Conservation (phyloP, 2,329 filamentous ascomycete species). For the Huntiella omanensis region DNA sequence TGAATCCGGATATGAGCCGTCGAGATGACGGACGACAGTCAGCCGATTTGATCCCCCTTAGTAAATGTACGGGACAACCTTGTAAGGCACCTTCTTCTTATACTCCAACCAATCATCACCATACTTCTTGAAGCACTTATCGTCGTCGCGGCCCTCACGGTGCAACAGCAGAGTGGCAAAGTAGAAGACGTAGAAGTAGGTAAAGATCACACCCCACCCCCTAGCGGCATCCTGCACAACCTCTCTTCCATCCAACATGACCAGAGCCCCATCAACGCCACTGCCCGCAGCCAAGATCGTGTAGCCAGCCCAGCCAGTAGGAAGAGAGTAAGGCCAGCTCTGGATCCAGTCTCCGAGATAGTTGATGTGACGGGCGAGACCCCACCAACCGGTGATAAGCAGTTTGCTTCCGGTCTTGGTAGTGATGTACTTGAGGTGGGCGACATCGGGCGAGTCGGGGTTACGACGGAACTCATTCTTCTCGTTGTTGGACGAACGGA, state of each 20-base stretch:
- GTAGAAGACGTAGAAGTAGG: slow-evolving; percentile 89
- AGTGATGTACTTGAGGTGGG: slow-evolving; percentile 69
- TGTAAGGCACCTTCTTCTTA: slow-evolving; percentile 60
- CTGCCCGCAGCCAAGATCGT: slow-evolving; percentile 41
- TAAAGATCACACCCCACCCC: slow-evolving; percentile 73
- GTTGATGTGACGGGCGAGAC: slow-evolving; percentile 79
- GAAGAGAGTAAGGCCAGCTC: slow-evolving; percentile 76
- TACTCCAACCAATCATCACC: slow-evolving; percentile 85
- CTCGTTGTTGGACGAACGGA: slow-evolving; percentile 83
- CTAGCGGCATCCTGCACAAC: slow-evolving; percentile 53
- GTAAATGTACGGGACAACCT: slow-evolving; percentile 75
- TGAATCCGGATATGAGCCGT: too few species aligned
- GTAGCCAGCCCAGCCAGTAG: slow-evolving; percentile 72
- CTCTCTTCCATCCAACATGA: slow-evolving; percentile 40
- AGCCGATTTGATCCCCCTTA: slow-evolving; percentile 20
- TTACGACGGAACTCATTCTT: slow-evolving; percentile 90
- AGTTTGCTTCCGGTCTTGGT: slow-evolving; percentile 68
- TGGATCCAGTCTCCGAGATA: slow-evolving; percentile 92
- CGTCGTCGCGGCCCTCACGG: slow-evolving; percentile 70
- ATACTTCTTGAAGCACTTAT: slow-evolving; percentile 82
- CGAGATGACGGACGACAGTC: too few species aligned
- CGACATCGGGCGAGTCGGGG: slow-evolving; percentile 59
- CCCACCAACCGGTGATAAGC: slow-evolving; percentile 84
- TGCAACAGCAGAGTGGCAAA: slow-evolving; percentile 77
- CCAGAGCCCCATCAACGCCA: slow-evolving; percentile 30